Percentiles rank a stretch among this genome's conserved stretches.
These are phyloP conservation scores for Ailanthus altissimus DNA, from an alignment of 345 rosid genomes.

Conservation along the genomic window DNA sequence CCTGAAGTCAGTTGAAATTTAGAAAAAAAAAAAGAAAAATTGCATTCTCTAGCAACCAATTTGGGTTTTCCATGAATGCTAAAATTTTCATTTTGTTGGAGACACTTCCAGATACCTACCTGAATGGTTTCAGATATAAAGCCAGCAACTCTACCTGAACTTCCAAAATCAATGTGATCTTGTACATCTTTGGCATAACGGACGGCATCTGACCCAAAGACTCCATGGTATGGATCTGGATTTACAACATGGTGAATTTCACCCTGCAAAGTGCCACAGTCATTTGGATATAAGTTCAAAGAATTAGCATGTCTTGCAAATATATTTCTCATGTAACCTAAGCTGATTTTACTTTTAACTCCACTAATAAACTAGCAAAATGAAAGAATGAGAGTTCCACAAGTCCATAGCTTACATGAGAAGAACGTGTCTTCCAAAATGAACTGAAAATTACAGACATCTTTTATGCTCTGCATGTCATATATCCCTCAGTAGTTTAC, in stretches of 20 bases:
- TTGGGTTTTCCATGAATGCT: background rate
- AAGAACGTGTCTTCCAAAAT: too few relatives aligned
- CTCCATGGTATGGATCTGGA: conserved; percentile 88
- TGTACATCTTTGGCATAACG: conserved; percentile 83
- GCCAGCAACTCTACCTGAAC: conserved; percentile 89
- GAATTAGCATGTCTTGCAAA: background rate
- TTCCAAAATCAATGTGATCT: conserved; percentile 90
- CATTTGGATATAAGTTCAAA: background rate
- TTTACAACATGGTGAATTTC: conserved; percentile 90
- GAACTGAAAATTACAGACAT: too few relatives aligned
- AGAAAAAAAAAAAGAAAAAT: background rate
- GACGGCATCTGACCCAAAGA: conserved; percentile 79
- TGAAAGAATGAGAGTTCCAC: too few relatives aligned
- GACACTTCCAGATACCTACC: conserved; percentile 37
- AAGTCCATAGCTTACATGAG: too few relatives aligned
- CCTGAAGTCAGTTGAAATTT: conserved; percentile 41
- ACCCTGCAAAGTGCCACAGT: conserved; percentile 50
- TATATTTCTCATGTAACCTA: background rate
- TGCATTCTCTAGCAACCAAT: background rate
- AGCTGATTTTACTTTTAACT: too few relatives aligned
- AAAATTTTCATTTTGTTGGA: conserved; percentile 9
- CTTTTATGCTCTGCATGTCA: too few relatives aligned
- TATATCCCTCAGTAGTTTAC: too few relatives aligned
- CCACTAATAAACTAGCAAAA: too few relatives aligned
- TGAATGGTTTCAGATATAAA: conserved; percentile 94